Evolutionary conservation across 305 asterid genomes (phyloP), one percentile per base, ranked within the genome.

Genomic region (Fraxinus greggii): DNA sequence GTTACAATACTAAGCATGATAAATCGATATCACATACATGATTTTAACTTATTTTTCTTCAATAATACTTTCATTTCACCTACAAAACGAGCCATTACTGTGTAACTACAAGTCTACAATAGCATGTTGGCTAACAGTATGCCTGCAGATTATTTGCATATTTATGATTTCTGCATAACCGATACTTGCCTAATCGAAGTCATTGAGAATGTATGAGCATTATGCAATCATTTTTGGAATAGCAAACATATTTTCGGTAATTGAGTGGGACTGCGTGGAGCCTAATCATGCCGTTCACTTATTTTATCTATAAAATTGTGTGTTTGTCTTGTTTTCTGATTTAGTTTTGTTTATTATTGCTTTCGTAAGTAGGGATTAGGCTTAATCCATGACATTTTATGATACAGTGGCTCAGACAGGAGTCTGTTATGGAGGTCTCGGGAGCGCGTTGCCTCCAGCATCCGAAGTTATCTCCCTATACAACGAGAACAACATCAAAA

Each of bases 351-450:
- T 48, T 48, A 51, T 51, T 51, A 51, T 51, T 5, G 24, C 23
- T 51, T 19, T n/a, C 65, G 8, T 5, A n/a, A 54, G 24, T 54
- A 5, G 9, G 65, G 24, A 54, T 54, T 17, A n/a, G 24, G 65
- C 9, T n/a, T 54, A n/a, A 54, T 54, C 65, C 65, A 4, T n/a
- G 7, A 54, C 9, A n/a, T 54, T 54, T 54, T 10, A 5, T 54
- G 65, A 26, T 28, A 80, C 77, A 88, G 91, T 80, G 32, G 90
- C 88, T 1, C 84, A 86, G 36, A 83, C 7, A 42, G 94, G 97
- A 80, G 91, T 82, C 21, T 89, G 90, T 69, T 88, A 90, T 38
- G 94, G 93, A 59, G 87, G 83, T 19, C 70, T 75, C 6, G 93
- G 90, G 0, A 75, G 24, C 28, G 83, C 81, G 7, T 76, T 89